Percentiles rank a stretch among this genome's conserved stretches.
Evolutionary conservation across 306 rosid species (phyloP).

Genomic region (Trifolium pratense): DNA sequence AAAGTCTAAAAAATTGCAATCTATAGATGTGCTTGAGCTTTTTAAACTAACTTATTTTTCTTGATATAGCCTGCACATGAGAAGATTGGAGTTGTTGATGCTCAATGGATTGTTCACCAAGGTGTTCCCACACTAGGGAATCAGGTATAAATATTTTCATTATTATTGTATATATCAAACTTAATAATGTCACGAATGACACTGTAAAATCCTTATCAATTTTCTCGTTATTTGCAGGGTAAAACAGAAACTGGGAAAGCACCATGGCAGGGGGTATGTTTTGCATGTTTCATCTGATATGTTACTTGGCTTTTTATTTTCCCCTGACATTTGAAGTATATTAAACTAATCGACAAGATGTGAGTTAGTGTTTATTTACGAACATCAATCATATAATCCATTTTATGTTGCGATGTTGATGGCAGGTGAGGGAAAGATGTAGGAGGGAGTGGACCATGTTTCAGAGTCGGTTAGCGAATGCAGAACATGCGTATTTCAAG

Average conservation of each 20-base stretch:
- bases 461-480: conserved; percentile 70
- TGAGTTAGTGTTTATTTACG: background rate
- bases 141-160: conserved; percentile 63
- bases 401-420: conserved; percentile 38
- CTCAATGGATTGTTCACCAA: conserved; percentile 98
- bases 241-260: conserved; percentile 72
- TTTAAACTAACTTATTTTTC: conserved; percentile 22
- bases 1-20: conserved; percentile 1
- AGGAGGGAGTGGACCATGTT: conserved; percentile 95
- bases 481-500: conserved; percentile 71
- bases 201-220: conserved; percentile 20
- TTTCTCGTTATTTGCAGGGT: conserved; percentile 59
- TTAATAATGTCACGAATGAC: background rate
- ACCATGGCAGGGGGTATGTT: conserved; percentile 92
- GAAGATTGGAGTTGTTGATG: conserved; percentile 97
- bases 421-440: conserved; percentile 93
- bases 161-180: background rate
- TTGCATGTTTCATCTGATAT: conserved; percentile 9
- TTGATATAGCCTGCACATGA: conserved; percentile 87
- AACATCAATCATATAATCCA: background rate
- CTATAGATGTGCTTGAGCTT: conserved; percentile 11
- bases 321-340: background rate
- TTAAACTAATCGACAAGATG: background rate
- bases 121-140: conserved; percentile 88
- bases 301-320: background rate